These are phyloP conservation scores for Deinandra increscens DNA, from an alignment of 129 eudicot species.

Conservation along the genomic window DNA sequence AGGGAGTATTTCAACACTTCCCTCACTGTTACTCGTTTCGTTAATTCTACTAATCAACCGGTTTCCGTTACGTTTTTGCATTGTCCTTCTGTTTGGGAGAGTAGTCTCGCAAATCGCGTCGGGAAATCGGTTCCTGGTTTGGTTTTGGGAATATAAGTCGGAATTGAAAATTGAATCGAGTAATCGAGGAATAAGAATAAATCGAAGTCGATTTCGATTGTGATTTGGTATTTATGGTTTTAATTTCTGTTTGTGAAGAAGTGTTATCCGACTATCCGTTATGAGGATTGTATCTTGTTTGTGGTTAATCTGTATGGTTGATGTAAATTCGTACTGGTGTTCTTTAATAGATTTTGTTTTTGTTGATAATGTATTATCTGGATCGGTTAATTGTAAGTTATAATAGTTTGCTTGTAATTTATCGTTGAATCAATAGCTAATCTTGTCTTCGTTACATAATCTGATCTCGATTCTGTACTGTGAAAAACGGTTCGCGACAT, in stretches of 20 bases:
- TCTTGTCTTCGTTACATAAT: too few relatives aligned
- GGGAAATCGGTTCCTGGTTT: conserved; percentile 94
- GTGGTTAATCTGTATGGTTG: conserved; percentile 15
- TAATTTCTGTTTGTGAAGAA: conserved; percentile 13
- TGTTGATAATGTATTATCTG: too few relatives aligned
- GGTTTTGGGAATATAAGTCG: conserved; percentile 55
- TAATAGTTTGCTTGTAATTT: too few relatives aligned
- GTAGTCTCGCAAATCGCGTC: conserved; percentile 61
- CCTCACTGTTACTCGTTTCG: conserved; percentile 60
- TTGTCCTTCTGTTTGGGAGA: conserved; percentile 84
- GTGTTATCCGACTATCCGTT: conserved; percentile 20
- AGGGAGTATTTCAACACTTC: conserved; percentile 94
- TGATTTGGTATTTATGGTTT: conserved; percentile 19
- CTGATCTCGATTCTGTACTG: too few relatives aligned
- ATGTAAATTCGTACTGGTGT: conserved; percentile 19
- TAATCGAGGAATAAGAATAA: conserved; percentile 8
- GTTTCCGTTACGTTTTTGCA: conserved; percentile 41
- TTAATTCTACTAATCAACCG: conserved; percentile 11
- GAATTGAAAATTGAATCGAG: too few relatives aligned
- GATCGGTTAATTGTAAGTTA: too few relatives aligned
- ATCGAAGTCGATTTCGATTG: background rate
- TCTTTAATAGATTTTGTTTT: conserved; percentile 9
- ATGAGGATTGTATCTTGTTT: conserved; percentile 26
- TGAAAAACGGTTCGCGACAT: too few relatives aligned
- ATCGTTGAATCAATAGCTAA: too few relatives aligned